phyloP scores from a whole-genome alignment of 2,329 filamentous ascomycete genomes.

The Beauveria medogensis region DNA sequence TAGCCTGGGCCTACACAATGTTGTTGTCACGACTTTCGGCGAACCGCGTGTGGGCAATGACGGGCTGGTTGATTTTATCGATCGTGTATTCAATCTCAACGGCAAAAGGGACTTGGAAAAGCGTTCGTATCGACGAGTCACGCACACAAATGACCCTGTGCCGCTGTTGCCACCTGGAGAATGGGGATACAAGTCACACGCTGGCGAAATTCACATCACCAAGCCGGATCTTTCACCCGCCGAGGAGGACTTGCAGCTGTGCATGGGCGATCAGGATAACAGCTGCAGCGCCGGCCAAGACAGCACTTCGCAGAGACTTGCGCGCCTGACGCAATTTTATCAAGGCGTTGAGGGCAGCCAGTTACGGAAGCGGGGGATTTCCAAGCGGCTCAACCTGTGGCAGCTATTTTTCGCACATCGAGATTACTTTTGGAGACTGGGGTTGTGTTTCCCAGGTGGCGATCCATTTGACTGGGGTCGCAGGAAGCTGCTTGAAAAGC shows the following conservation, averaged over 20 bases:
- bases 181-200: conserved; percentile 82
- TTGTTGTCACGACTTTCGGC: conserved; percentile 83
- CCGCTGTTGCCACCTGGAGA: conserved; percentile 77
- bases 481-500: conserved; percentile 24
- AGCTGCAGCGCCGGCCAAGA: conserved; percentile 61
- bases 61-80: conserved; percentile 47
- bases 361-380: conserved; percentile 40
- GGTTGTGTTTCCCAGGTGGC: conserved; percentile 78
- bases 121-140: conserved; percentile 63
- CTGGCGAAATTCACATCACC: conserved; percentile 79
- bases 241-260: conserved; percentile 60
- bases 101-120: conserved; percentile 20
- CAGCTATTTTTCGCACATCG: conserved; percentile 87
- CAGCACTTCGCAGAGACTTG: conserved; percentile 22
- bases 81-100: conserved; percentile 41
- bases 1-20: conserved; percentile 64
- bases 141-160: conserved; percentile 80
- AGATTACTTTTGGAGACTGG: conserved; percentile 94
- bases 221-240: conserved; percentile 62
- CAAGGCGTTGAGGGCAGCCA: conserved; percentile 13
- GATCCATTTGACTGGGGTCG: conserved; percentile 61
- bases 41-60: conserved; percentile 64
- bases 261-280: conserved; percentile 62
- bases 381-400: conserved; percentile 66
- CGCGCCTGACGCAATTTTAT: conserved; percentile 18